These are phyloP conservation scores for Meyerozyma elateridarum DNA, from an alignment of 1,139 yeast genomes.

Conservation along the genomic window DNA sequence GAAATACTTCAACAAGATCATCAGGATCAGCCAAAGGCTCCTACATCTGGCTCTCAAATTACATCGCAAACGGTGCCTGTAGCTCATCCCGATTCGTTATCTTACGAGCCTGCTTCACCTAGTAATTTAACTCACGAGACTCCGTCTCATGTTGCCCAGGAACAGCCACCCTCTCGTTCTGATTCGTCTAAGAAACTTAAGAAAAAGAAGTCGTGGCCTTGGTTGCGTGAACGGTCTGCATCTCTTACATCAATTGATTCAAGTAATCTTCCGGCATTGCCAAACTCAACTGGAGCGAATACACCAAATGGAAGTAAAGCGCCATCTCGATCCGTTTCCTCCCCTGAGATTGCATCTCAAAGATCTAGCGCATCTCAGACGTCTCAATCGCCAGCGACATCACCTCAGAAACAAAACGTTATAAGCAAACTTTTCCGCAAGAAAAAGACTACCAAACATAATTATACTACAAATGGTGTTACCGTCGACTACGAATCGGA, in stretches of 20 bases:
- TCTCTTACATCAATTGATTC: slow-evolving; percentile 27
- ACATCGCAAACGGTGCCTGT: too few relatives aligned
- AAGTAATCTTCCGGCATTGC: slow-evolving; percentile 7
- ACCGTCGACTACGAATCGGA: slow-evolving; percentile 31
- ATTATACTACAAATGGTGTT: slow-evolving; percentile 14
- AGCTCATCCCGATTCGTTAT: too few relatives aligned
- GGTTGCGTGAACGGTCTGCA: slow-evolving; percentile 35
- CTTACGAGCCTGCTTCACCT: too few relatives aligned
- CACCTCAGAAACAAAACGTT: slow-evolving; percentile 35
- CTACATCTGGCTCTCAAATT: too few relatives aligned
- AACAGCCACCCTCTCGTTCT: slow-evolving; percentile 5
- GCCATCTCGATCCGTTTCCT: slow-evolving; percentile 32
- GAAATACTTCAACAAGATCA: too few relatives aligned
- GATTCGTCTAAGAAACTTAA: slow-evolving; percentile 19
- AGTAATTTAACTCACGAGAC: too few relatives aligned
- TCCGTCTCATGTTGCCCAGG: slow-evolving; percentile 16
- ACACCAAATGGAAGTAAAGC: slow-evolving; percentile 10
- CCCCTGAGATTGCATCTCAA: slow-evolving; percentile 22
- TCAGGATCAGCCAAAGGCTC: too few relatives aligned
- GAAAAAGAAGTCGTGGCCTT: slow-evolving; percentile 39
- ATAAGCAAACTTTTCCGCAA: slow-evolving; percentile 43
- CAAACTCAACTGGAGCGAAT: not conserved
- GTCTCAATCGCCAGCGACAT: slow-evolving; percentile 8
- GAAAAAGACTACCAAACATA: slow-evolving; percentile 21
- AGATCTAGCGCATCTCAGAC: slow-evolving; percentile 6